Evolutionary conservation across 441 rosid genomes (phyloP).

Genomic region (Raphanus hybrid): DNA sequence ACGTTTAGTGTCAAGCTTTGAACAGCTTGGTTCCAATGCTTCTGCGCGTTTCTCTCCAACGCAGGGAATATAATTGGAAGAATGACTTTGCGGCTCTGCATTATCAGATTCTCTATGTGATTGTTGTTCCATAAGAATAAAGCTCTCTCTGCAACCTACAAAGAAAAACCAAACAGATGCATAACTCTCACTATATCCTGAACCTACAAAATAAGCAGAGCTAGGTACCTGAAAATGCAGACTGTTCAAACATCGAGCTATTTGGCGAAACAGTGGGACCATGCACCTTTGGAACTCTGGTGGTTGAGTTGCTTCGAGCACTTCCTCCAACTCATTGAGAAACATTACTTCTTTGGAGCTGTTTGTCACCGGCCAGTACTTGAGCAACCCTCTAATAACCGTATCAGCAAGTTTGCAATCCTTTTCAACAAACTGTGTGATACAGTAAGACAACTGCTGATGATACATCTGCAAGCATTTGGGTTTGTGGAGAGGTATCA

Average conservation of each 20-base stretch:
- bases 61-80: constrained; percentile 73
- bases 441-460: constrained; percentile 74
- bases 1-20: constrained; percentile 71
- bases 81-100: constrained; percentile 63
- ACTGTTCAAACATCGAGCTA: constrained; percentile 73
- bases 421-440: constrained; percentile 75
- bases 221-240: constrained; percentile 66
- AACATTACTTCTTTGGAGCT: constrained; percentile 82
- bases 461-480: constrained; percentile 75
- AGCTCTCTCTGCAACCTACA: constrained; percentile 83
- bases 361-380: constrained; percentile 77
- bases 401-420: constrained; percentile 77
- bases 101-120: constrained; percentile 73
- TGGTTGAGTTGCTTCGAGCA: constrained; percentile 73
- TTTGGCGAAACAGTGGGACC: constrained; percentile 68
- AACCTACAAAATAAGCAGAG: no score
- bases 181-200: background rate
- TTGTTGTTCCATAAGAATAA: constrained; percentile 82
- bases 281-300: constrained; percentile 73
- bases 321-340: constrained; percentile 72
- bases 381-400: constrained; percentile 65
- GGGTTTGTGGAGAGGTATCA: constrained; percentile 80
- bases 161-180: constrained; percentile 5
- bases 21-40: constrained; percentile 80
- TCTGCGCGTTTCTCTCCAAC: constrained; percentile 62